Evolutionary conservation across 352 stramenopile genomes (phyloP), one percentile per base, ranked within the genome.

Genomic region (Phytopythium kandeliae): DNA sequence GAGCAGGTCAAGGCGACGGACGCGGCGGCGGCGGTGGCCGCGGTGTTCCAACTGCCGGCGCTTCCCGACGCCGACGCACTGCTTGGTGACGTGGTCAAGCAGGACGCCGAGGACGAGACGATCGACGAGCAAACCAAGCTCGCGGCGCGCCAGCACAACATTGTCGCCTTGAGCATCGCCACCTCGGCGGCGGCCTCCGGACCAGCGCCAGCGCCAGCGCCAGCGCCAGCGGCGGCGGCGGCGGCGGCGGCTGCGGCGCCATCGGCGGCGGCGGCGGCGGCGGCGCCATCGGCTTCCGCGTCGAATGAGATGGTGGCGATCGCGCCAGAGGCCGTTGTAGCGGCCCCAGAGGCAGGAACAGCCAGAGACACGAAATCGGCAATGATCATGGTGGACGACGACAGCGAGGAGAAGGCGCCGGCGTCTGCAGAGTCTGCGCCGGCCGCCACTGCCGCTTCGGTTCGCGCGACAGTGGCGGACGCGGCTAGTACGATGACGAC

Each of bases 111-210:
- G 47, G 55, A 62, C 3, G 60, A 76, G 51, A 71, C 67, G 2
- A 76, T 78, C 40, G 61, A 74, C 46, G 63, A 78, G 46, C 65
- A 82, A 49, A 63, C 60, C 41, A 63, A 75, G 33, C 50, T 71
- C 38, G 63, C 67, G 30, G 57, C 56, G 46, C 48, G 63, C 30
- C 58, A 78, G 58, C 58, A 73, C 41, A 78, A 78, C 37, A 60
- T 67, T 42, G 65, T 66, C n/a, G 63, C 57, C 25, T 40, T 72
- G 48, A 51, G 28, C 30, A 60, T 30, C n/a, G 35, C 48, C 19
- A 53, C 55, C 33, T 63, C 58, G 46, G 52, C 62, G 13, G 58
- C 54, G 5, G 63, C 54, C 24, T 64, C 59, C 15, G 54, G 61
- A 9, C 24, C 25, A 5, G 36, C 22, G 6, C 5, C 22, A 13